A percentile compares a stretch with the other conserved stretches of the same genome.
phyloP scores from a whole-genome alignment of 257 asterid species.

The Anisodus acutangulus region DNA sequence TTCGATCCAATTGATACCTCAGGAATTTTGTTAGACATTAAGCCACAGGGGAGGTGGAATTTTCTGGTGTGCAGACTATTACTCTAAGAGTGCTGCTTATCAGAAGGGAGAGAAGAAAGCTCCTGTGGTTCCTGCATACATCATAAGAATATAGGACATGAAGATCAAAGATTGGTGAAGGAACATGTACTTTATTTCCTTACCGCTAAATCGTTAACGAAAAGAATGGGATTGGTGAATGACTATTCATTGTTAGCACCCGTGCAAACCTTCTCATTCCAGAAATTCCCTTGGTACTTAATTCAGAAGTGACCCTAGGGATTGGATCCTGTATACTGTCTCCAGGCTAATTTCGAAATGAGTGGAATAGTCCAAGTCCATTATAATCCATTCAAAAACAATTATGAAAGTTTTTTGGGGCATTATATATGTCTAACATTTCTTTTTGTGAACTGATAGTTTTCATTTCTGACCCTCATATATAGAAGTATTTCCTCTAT shows the following conservation, averaged over 20 bases:
- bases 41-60: not conserved
- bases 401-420: not conserved
- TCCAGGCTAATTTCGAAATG: not conserved
- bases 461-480: conserved; percentile 15
- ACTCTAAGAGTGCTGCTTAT: not conserved
- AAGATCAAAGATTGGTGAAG: conserved; percentile 7
- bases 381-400: conserved; percentile 10
- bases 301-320: not conserved
- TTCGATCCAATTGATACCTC: not conserved
- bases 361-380: conserved; percentile 13
- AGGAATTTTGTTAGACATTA: not conserved
- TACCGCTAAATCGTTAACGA: not conserved
- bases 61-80: not conserved
- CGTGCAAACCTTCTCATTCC: too few relatives aligned
- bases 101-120: too few relatives aligned
- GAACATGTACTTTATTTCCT: not conserved
- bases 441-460: not conserved
- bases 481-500: not conserved
- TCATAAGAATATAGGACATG: not conserved
- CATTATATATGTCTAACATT: not conserved
- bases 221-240: not conserved
- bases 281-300: too few relatives aligned
- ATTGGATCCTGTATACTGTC: not conserved
- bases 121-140: too few relatives aligned
- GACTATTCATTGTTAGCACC: not conserved